Evolutionary conservation across 192 early-diverging fungal genomes (phyloP).

Genomic region (Endogone sp.): DNA sequence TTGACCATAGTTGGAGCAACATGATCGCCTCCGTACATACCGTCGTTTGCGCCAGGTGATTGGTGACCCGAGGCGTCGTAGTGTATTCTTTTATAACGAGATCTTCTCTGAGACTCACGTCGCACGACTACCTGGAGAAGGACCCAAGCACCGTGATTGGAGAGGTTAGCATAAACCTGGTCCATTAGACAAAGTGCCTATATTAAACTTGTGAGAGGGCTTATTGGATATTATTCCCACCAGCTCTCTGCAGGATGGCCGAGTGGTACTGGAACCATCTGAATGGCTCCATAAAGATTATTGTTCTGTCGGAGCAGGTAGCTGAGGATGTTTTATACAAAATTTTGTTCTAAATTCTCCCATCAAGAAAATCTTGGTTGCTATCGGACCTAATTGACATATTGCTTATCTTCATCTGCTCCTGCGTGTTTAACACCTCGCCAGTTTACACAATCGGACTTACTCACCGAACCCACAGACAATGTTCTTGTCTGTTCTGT

Average conservation of each 20-base stretch:
- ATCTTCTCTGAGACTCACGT: conserved; percentile 47
- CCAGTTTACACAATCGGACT: neutral
- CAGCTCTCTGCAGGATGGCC: conserved; percentile 45
- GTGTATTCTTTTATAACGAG: conserved; percentile 68
- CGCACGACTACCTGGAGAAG: conserved; percentile 27
- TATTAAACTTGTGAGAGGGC: neutral
- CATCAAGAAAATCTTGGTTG: neutral
- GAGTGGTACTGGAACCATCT: conserved; percentile 60
- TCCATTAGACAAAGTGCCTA: no score
- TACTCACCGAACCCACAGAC: neutral
- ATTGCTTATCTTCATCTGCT: no score
- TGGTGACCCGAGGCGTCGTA: conserved; percentile 46
- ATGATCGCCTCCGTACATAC: conserved; percentile 59
- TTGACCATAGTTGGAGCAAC: conserved; percentile 43
- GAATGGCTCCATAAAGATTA: conserved; percentile 19
- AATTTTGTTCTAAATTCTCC: neutral
- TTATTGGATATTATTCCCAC: neutral
- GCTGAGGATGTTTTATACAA: neutral
- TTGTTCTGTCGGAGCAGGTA: conserved; percentile 46
- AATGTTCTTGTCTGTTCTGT: conserved; percentile 36
- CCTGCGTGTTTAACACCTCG: neutral
- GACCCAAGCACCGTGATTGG: conserved; percentile 43
- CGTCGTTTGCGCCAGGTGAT: conserved; percentile 57
- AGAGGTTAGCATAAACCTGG: conserved; percentile 11
- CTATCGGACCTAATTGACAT: neutral